Evolutionary conservation across 805 yeast genomes (phyloP).

Genomic region (Pichia occidentalis): DNA sequence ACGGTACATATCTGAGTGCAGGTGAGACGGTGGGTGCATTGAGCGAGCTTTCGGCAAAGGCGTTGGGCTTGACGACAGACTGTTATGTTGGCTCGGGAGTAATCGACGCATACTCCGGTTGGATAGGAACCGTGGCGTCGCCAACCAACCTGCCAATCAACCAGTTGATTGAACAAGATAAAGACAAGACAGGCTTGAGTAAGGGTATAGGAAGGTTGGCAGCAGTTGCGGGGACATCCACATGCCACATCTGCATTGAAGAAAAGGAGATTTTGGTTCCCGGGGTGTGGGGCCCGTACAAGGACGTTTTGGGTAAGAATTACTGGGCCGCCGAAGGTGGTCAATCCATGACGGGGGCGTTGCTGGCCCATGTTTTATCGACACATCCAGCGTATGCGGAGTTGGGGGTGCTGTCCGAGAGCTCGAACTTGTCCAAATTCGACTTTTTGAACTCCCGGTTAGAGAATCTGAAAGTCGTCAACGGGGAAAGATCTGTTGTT

Average conservation of each 20-base stretch:
- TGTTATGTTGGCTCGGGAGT: conserved; percentile 93
- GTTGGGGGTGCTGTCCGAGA: conserved; percentile 59
- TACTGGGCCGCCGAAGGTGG: conserved; percentile 98
- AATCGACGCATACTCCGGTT: conserved; percentile 97
- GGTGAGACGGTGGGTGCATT: conserved; percentile 85
- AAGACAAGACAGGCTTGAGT: conserved; percentile 40
- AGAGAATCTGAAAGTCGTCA: conserved; percentile 54
- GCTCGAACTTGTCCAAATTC: conserved; percentile 66
- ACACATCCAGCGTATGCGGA: conserved; percentile 85
- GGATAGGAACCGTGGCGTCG: conserved; percentile 98
- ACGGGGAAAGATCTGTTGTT: conserved; percentile 63
- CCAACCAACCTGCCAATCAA: conserved; percentile 57
- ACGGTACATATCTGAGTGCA: conserved; percentile 73
- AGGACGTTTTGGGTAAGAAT: conserved; percentile 84
- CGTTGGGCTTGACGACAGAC: conserved; percentile 71
- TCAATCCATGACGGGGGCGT: conserved; percentile 95
- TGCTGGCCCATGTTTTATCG: conserved; percentile 78
- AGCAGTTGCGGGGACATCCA: conserved; percentile 97
- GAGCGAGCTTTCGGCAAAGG: conserved; percentile 59
- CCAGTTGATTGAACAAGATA: conserved; percentile 43
- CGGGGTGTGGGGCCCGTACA: conserved; percentile 99
- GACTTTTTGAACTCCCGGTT: conserved; percentile 75
- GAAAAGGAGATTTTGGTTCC: conserved; percentile 80
- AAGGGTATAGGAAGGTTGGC: conserved; percentile 81
- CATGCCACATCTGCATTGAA: conserved; percentile 90